These are phyloP conservation scores for Suillus placidus DNA, from an alignment of 768 basidiomycete species.

Conservation along the genomic window DNA sequence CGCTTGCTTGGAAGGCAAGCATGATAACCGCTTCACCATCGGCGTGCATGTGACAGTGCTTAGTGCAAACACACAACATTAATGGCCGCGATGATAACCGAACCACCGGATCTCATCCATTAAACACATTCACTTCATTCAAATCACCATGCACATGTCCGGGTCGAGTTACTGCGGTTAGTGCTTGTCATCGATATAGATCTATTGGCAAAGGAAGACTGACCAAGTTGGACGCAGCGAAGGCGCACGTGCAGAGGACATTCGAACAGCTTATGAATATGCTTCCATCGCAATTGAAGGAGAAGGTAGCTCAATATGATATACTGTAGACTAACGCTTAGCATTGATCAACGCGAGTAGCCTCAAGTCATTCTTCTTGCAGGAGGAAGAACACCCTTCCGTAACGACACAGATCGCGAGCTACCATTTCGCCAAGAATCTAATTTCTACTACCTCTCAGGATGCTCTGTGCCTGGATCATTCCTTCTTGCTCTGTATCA, in stretches of 20 bases:
- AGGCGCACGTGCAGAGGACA: constrained; percentile 1
- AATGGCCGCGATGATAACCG: background rate
- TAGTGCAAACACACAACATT: background rate
- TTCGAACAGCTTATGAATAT: constrained; percentile 3
- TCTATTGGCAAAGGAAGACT: background rate
- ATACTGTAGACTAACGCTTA: too few species aligned
- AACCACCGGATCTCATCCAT: background rate
- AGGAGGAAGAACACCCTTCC: constrained; percentile 61
- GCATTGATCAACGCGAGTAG: constrained; percentile 35
- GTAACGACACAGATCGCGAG: constrained; percentile 88
- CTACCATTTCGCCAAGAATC: constrained; percentile 74
- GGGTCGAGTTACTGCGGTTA: background rate
- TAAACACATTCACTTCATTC: background rate
- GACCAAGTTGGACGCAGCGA: background rate
- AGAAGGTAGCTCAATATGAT: constrained; percentile 3
- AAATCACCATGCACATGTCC: background rate
- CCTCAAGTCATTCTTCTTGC: constrained; percentile 71
- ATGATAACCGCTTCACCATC: constrained; percentile 94
- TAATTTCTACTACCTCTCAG: constrained; percentile 88
- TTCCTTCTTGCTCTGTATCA: constrained; percentile 65
- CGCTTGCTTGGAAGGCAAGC: constrained; percentile 86
- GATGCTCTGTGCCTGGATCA: constrained; percentile 74
- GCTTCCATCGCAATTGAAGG: constrained; percentile 2
- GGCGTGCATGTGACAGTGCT: constrained; percentile 31
- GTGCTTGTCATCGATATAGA: background rate